Base-by-base conservation (phyloP, 2,329 filamentous ascomycete genomes). In the Aspergillus thermomutatus region DNA sequence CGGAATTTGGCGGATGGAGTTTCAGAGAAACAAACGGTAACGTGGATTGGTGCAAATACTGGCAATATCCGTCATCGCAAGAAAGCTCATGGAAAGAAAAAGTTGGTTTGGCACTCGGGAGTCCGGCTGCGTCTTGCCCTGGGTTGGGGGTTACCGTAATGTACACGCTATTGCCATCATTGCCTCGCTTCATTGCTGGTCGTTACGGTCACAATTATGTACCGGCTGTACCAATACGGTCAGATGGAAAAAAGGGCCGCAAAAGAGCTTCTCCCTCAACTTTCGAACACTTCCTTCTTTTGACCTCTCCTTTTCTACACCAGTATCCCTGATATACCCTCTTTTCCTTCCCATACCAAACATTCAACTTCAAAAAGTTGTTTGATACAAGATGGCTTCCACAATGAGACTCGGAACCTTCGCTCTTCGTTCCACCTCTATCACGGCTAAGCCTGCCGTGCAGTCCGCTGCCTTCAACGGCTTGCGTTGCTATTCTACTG, bases 401-500 rank as follows among this genome's bases (percentile, higher is more conserved):
- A 84, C 90, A 75, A 80, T 94, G 75, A 89, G 91, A 82, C 79
- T 96, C 73, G 87, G 88, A 80, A 87, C 89, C 73, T 85, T 89
- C 77, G 87, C 90, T 78, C 83, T 97, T 75, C 88, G 92, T 80
- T 84, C 90, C 72, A 87, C 89, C 59, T 79, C 91, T 72, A 80
- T 83, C 73, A 80, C 85, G 68, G 83, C 87, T 65, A 82, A 87
- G 73, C 83, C 91, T 72, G 83, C 83, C 75, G 83, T 86, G 74
- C 86, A 87, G 73, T 80, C 82, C 72, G 83, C 86, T 66, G 87
- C 87, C 75, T 92, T 92, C 83, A 91, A 88, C 80, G 88, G 89
- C 75, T 80, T 89, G 74, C 88, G 94, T 79, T 92, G 85, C 85
- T 97, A 97, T 82, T 96, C 92, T 62, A 88, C 91, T 67, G 77